Evolutionary conservation across 2,329 filamentous ascomycete species (phyloP).

Genomic region (Fusarium paranaense): DNA sequence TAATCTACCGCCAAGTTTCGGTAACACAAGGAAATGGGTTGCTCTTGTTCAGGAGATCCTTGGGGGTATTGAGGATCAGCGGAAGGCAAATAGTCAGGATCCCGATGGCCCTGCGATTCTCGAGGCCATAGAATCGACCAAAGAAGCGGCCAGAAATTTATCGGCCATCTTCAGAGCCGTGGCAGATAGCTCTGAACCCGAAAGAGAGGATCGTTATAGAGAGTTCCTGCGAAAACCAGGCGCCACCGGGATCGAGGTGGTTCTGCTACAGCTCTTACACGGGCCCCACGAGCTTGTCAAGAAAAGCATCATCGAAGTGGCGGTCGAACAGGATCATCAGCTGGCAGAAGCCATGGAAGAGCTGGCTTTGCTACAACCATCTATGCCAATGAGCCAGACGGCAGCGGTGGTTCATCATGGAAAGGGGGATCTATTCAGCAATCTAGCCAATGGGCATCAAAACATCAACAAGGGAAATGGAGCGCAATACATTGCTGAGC

Average conservation of each 20-base stretch:
- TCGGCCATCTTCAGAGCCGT: neutral
- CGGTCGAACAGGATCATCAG: neutral
- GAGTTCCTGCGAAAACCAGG: neutral
- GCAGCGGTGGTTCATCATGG: neutral
- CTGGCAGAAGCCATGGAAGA: neutral
- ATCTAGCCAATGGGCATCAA: neutral
- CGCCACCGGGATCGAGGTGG: neutral
- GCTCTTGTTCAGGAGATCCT: neutral
- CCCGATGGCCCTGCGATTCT: neutral
- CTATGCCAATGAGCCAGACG: neutral
- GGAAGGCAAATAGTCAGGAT: neutral
- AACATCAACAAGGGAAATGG: neutral
- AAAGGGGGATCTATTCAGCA: neutral
- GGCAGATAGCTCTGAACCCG: fast-evolving
- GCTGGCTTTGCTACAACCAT: neutral
- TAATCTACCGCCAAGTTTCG: neutral
- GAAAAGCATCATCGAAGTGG: neutral
- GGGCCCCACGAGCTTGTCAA: neutral
- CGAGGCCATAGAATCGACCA: fast-evolving
- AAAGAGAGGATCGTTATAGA: fast-evolving
- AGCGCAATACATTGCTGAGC: neutral
- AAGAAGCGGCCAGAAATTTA: fast-evolving
- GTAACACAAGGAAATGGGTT: neutral
- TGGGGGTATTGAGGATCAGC: neutral
- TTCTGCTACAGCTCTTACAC: neutral